Percentiles rank a stretch among this genome's conserved stretches.
Conservation (phyloP, 768 basidiomycete species). For the Boletus pseudopeckii region DNA sequence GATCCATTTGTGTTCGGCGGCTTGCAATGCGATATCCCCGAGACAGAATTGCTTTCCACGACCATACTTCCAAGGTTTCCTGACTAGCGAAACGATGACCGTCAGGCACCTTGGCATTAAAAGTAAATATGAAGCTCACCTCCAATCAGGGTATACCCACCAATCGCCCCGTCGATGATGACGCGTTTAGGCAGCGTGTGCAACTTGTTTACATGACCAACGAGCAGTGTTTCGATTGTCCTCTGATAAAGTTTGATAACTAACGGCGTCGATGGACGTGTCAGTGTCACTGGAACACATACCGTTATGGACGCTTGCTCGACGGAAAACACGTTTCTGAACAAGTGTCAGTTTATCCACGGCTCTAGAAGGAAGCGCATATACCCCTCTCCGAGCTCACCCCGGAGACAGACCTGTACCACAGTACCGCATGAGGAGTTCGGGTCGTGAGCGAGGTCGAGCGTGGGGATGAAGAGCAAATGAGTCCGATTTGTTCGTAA, state of each 20-base stretch:
- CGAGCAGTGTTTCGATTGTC: conserved; percentile 25
- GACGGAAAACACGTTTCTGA: conserved; percentile 9
- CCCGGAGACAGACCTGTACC: conserved; percentile 25
- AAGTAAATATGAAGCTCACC: conserved; percentile 1
- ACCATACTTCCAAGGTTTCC: conserved; percentile 29
- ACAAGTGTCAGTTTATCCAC: not conserved
- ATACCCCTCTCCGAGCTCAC: conserved; percentile 16
- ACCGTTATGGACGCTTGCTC: conserved; percentile 21
- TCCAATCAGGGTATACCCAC: conserved; percentile 21
- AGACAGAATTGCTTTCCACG: conserved; percentile 26
- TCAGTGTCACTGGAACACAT: not conserved
- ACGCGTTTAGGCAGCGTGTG: conserved; percentile 16
- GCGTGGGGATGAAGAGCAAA: conserved; percentile 22
- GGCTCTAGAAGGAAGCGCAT: conserved; percentile 1
- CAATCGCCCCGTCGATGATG: conserved; percentile 3
- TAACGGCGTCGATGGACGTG: not conserved
- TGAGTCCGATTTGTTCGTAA: conserved; percentile 23
- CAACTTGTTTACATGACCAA: conserved; percentile 15
- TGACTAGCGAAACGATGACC: conserved; percentile 10
- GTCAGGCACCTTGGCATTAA: not conserved
- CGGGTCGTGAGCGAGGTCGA: not conserved
- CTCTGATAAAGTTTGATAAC: conserved; percentile 8
- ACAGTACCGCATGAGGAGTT: conserved; percentile 15
- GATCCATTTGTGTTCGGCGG: conserved; percentile 29
- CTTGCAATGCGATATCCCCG: conserved; percentile 12